phyloP scores from a whole-genome alignment of 1,284 basidiomycete genomes.

The Sparassis latifolia region DNA sequence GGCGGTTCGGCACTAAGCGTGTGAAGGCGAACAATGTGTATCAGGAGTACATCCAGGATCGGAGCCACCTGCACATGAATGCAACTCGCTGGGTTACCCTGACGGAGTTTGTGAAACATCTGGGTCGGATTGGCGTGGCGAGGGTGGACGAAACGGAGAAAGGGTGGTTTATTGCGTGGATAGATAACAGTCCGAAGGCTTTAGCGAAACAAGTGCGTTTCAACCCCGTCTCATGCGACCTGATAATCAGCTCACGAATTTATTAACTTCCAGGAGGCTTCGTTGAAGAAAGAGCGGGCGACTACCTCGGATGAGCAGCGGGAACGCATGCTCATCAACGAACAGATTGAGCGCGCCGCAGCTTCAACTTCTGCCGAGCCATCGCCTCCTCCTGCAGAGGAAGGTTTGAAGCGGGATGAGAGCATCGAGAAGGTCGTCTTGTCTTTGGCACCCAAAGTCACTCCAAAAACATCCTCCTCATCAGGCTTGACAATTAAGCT shows the following conservation, averaged over 20 bases:
- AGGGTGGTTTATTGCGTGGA: slow-evolving; percentile 96
- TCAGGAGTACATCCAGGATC: slow-evolving; percentile 97
- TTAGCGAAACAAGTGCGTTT: slow-evolving; percentile 76
- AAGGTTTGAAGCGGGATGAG: slow-evolving; percentile 70
- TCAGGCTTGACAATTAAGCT: slow-evolving; percentile 38
- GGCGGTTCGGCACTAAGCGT: slow-evolving; percentile 90
- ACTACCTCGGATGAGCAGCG: slow-evolving; percentile 93
- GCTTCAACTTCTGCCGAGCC: slow-evolving; percentile 26
- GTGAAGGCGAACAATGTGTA: slow-evolving; percentile 95
- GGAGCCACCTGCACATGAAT: slow-evolving; percentile 97
- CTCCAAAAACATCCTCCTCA: slow-evolving; percentile 26
- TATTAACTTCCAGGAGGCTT: slow-evolving; percentile 60
- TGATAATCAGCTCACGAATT: neutral
- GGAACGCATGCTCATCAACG: slow-evolving; percentile 83
- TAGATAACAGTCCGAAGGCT: slow-evolving; percentile 93
- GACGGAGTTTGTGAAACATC: slow-evolving; percentile 88
- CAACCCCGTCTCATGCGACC: too few relatives aligned
- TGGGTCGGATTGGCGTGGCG: slow-evolving; percentile 84
- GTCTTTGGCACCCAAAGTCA: slow-evolving; percentile 55
- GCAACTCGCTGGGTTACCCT: slow-evolving; percentile 96
- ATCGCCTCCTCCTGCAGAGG: slow-evolving; percentile 37
- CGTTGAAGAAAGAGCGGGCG: slow-evolving; percentile 87
- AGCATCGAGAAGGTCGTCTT: slow-evolving; percentile 67
- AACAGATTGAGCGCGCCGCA: slow-evolving; percentile 89
- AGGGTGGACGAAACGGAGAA: slow-evolving; percentile 97